Evolutionary conservation across 352 stramenopile genomes (phyloP), one percentile per base, ranked within the genome.

Genomic region (Pythium biforme): DNA sequence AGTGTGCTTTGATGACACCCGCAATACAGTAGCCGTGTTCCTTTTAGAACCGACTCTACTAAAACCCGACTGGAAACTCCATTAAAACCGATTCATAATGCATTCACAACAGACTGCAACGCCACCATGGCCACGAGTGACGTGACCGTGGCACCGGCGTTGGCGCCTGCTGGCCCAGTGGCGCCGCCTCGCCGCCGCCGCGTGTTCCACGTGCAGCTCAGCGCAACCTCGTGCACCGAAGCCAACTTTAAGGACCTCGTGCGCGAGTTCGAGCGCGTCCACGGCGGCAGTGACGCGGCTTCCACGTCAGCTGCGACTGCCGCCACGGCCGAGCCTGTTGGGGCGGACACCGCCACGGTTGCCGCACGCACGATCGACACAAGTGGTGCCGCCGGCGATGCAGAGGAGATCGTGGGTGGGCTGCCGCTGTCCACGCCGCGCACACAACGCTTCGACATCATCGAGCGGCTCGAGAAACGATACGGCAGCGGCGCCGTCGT

Each of bases 391-490:
- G 6, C 17, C 10, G 39, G 51, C 39, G 55, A 54, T 17, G 52
- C 61, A 25, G 75, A 56, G 56, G 48, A 62, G 39, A 48, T 56
- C 47, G 55, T 46, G 8, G 59, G 43, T 39, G 51, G 31, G 19
- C 22, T 46, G 31, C 41, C 56, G 34, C 52, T 68, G 19, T 43
- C 55, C 0, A 71, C 62, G 17, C 67, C 68, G 3, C 66, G 73
- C 2, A 72, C 74, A 19, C 65, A 90, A 68, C 81, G 83, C 25
- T 95, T 88, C 59, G 89, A 91, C 57, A 95, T 95, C 69, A 95
- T 95, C 52, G 86, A 95, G 56, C 79, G 86, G 20, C 67, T 95
- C 23, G 86, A 95, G 64, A 92, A 95, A 57, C 81, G 86, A 3
- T 95, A 95, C 49, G 86, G 86, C 29, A 72, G 80, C 20, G 86